Evolutionary conservation across 192 early-diverging fungal species (phyloP).

Genomic region (Backusella sp.): DNA sequence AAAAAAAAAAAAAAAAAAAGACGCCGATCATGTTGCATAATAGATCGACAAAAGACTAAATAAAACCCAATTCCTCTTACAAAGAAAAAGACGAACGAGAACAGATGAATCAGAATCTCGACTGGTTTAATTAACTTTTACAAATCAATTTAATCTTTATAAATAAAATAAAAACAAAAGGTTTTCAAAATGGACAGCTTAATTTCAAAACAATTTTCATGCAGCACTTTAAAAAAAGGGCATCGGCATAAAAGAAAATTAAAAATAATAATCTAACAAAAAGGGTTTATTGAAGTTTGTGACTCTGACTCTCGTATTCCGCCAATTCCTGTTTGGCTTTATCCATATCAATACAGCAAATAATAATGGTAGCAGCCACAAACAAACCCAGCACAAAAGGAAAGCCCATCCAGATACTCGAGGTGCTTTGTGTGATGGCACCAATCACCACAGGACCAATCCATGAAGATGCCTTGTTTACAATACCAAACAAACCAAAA

Average conservation of each 20-base stretch:
- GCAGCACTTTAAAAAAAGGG: neutral
- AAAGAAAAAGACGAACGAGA: neutral
- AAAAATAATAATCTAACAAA: neutral
- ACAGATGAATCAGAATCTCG: neutral
- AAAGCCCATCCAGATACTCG: conserved; percentile 25
- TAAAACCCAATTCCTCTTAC: too few species aligned
- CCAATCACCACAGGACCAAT: conserved; percentile 39
- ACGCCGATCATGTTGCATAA: neutral
- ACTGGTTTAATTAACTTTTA: neutral
- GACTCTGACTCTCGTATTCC: neutral
- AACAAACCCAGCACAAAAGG: conserved; percentile 17
- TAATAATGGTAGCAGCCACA: conserved; percentile 9
- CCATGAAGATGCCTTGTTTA: conserved; percentile 38
- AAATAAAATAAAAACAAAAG: neutral
- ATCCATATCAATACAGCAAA: conserved; percentile 21
- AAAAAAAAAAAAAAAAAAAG: neutral
- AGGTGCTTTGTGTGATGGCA: conserved; percentile 29
- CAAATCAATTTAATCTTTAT: neutral
- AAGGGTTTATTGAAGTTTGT: neutral
- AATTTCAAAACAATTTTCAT: neutral
- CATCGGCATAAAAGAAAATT: neutral
- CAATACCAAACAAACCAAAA: conserved; percentile 45
- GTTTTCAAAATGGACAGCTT: neutral
- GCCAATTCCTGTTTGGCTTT: conserved; percentile 21
- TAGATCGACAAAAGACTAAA: neutral